Base-by-base conservation (phyloP, 169 alveolate species). In the Plasmodium fragile region DNA sequence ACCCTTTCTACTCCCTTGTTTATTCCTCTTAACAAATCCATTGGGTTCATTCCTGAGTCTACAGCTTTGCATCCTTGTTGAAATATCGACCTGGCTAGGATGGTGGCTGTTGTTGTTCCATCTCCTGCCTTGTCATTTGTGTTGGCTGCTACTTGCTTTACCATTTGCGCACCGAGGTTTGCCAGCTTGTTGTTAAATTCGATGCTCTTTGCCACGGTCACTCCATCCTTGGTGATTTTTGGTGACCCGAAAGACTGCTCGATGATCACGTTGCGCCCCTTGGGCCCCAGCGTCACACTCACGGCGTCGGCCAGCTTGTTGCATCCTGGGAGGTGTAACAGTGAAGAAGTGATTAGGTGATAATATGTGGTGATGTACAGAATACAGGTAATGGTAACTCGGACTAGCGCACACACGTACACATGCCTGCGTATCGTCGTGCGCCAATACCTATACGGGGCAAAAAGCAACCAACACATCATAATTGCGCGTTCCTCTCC, bases 61-160 rank as follows among this genome's bases (percentile, higher is more conserved):
- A 99, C 99, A 28, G 99, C 98, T 92, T 98, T 98, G 96, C 99
- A 98, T 36, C 99, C 99, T 59, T 99, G 99, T 92, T 98, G 98
- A 97, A 97, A 99, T 72, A 99, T 98, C 49, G 99, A 99, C 59
- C 99, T 95, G 13, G 99, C 99, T 53, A 99, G 96, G 45, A 99
- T 98, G 0, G 99, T 99, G 49, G 99, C 99, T 18, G 99, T 99
- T 0, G 99, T 99, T 49, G 99, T 99, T 45, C 99, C 99, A 93
- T 99, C 99, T 34, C 99, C 99, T 59, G 99, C 99, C 83, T 97
- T 98, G 94, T 99, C 99, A 93, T 99, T 99, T 71, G 99, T 98
- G 87, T 98, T 97, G 25, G 98, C 96, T 7, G 99, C 99, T 5
- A 99, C 99, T 94, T 98, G 99, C 93, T 98, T 98, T 70, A 99